A percentile compares a stretch with the other conserved stretches of the same genome.
phyloP scores from a whole-genome alignment of 257 asterid genomes.

The Capsicum chinense region DNA sequence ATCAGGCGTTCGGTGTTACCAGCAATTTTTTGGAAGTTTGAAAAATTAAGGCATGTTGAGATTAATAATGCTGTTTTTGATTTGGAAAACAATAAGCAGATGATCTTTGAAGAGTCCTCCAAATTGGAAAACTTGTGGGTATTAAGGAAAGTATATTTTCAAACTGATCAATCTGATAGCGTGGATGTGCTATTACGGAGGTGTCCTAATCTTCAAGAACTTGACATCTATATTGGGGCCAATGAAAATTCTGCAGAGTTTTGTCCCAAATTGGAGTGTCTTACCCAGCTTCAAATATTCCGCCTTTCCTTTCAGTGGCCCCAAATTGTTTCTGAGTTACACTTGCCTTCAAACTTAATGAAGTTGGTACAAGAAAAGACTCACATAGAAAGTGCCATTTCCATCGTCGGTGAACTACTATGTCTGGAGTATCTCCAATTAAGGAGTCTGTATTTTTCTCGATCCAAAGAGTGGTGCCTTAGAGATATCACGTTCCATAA shows the following conservation, averaged over 20 bases:
- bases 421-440: background rate
- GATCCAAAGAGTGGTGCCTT: background rate
- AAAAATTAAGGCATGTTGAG: background rate
- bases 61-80: background rate
- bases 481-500: background rate
- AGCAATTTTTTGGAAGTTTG: background rate
- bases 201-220: background rate
- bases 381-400: background rate
- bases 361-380: background rate
- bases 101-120: background rate
- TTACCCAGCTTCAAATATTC: background rate
- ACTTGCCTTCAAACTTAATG: background rate
- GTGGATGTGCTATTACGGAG: background rate
- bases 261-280: background rate
- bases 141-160: background rate
- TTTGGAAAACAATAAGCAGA: background rate
- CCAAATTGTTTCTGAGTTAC: background rate
- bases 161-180: background rate
- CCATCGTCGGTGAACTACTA: background rate
- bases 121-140: background rate
- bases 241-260: background rate
- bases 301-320: background rate
- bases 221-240: background rate
- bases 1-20: background rate
- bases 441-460: fast-evolving